A percentile compares a stretch with the other conserved stretches of the same genome.
Conservation (phyloP, 2,329 filamentous ascomycete genomes). For the Penicillium freii region DNA sequence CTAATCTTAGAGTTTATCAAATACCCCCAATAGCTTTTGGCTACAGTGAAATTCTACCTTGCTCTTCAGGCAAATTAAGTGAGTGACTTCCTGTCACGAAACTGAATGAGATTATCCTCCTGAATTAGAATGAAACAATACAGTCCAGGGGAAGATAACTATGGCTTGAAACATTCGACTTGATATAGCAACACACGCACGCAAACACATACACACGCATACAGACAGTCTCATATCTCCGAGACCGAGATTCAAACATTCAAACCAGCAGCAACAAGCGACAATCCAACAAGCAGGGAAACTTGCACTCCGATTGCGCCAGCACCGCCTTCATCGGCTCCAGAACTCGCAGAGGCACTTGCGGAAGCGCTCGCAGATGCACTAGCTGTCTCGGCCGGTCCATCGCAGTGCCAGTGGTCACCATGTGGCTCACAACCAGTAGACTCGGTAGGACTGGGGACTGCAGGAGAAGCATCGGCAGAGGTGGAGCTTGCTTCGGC, state of each 20-base stretch:
- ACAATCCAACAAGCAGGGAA: background rate
- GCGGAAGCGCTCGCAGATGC: background rate
- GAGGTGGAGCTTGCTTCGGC: background rate
- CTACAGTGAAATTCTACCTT: background rate
- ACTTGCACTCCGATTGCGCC: background rate
- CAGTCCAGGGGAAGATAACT: background rate
- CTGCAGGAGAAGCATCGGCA: conserved; percentile 2
- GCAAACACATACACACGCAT: background rate
- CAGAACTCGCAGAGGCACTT: background rate
- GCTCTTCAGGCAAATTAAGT: background rate
- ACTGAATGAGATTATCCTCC: background rate
- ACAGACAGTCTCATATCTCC: background rate
- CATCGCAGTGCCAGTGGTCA: conserved; percentile 28
- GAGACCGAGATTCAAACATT: background rate
- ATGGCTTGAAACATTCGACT: background rate
- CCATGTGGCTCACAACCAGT: conserved; percentile 20
- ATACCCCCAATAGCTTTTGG: too few relatives aligned
- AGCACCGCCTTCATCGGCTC: background rate
- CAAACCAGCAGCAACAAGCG: background rate
- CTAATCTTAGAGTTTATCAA: too few relatives aligned
- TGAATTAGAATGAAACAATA: background rate
- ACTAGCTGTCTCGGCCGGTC: conserved; percentile 9
- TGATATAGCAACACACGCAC: background rate
- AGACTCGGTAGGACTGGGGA: conserved; percentile 26
- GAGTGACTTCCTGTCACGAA: background rate